Evolutionary conservation across 2,329 filamentous ascomycete genomes (phyloP).

Genomic region (Scedosporium minutisporum): DNA sequence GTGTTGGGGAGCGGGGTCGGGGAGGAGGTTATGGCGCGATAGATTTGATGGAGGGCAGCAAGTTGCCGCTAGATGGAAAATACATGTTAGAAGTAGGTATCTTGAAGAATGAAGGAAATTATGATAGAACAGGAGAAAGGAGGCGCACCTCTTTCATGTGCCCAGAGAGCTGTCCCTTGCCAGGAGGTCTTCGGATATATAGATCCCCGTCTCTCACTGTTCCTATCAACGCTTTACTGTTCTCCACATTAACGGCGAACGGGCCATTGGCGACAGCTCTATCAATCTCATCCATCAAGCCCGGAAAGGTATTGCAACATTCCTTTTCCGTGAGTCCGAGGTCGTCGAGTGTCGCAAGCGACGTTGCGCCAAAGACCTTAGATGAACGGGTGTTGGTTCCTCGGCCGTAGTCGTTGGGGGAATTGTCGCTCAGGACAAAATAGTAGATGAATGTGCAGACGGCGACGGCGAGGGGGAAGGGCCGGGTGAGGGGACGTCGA

Average conservation of each 20-base stretch:
- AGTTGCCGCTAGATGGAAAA: constrained; percentile 28
- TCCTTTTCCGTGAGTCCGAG: background rate
- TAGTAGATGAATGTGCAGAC: background rate
- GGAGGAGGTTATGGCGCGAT: constrained; percentile 41
- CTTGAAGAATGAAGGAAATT: background rate
- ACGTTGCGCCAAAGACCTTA: background rate
- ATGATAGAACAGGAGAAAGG: background rate
- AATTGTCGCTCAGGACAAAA: background rate
- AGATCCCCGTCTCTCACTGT: constrained; percentile 20
- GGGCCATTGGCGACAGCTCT: constrained; percentile 31
- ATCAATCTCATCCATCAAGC: constrained; percentile 35
- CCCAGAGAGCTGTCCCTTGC: constrained; percentile 27
- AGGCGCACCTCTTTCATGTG: constrained; percentile 30
- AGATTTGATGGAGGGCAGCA: constrained; percentile 43
- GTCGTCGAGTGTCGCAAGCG: background rate
- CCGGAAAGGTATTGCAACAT: constrained; percentile 28
- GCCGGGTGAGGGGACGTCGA: background rate
- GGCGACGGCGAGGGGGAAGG: background rate
- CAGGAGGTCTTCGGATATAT: constrained; percentile 32
- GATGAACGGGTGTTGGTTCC: background rate
- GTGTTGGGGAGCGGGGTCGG: constrained; percentile 39
- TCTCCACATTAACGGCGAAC: constrained; percentile 31
- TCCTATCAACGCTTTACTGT: constrained; percentile 14
- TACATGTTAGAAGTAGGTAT: constrained; percentile 11
- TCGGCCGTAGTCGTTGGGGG: background rate